Percentiles rank a stretch among this genome's conserved stretches.
These are phyloP conservation scores for Suillus spraguei DNA, from an alignment of 768 basidiomycete genomes.

Conservation along the genomic window DNA sequence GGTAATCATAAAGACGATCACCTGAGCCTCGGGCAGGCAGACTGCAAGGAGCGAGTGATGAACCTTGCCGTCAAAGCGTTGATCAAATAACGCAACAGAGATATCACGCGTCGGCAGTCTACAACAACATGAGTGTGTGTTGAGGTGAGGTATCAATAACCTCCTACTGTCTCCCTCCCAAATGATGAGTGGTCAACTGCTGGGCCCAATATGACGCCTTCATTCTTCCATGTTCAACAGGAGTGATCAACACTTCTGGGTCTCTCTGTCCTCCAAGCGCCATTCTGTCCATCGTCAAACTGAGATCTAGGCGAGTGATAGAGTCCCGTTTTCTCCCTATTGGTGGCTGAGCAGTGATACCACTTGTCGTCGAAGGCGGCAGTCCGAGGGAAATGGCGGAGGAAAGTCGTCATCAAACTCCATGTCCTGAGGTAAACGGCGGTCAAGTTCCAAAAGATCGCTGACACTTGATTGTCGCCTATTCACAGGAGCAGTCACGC, in stretches of 20 bases:
- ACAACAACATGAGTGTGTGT: constrained; percentile 12
- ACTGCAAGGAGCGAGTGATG: constrained; percentile 58
- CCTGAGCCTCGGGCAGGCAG: constrained; percentile 50
- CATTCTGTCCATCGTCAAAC: constrained; percentile 69
- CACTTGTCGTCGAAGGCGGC: constrained; percentile 55
- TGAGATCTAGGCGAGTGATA: constrained; percentile 54
- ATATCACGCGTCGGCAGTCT: constrained; percentile 33
- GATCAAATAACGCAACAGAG: constrained; percentile 64
- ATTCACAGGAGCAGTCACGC: constrained; percentile 34
- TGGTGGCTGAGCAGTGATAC: constrained; percentile 53
- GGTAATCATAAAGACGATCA: constrained; percentile 51
- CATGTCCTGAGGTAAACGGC: constrained; percentile 39
- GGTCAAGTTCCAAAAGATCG: constrained; percentile 36
- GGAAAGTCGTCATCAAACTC: constrained; percentile 38
- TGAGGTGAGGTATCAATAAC: constrained; percentile 1
- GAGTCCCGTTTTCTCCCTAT: constrained; percentile 49
- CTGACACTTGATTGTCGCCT: constrained; percentile 42
- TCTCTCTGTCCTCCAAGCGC: constrained; percentile 55
- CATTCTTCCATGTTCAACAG: constrained; percentile 65
- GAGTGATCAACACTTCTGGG: constrained; percentile 39
- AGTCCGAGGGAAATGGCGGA: constrained; percentile 31
- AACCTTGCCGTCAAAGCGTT: constrained; percentile 57
- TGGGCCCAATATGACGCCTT: constrained; percentile 78
- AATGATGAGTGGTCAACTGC: constrained; percentile 50
- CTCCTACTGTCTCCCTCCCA: constrained; percentile 54